phyloP scores from a whole-genome alignment of 2,329 filamentous ascomycete species.

The Paecilomyces niveus region DNA sequence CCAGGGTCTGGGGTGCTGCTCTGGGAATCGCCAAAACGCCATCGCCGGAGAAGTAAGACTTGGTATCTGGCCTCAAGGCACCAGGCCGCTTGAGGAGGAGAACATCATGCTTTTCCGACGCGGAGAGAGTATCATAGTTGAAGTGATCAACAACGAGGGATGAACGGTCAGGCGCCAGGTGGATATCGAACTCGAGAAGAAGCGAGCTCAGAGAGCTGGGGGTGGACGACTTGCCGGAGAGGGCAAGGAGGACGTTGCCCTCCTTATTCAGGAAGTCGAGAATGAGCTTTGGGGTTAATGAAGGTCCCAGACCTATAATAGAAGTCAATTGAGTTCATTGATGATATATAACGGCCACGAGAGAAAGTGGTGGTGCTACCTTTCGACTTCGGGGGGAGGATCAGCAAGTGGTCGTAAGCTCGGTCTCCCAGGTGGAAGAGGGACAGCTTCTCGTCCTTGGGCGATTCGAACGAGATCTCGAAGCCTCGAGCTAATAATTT shows the following conservation, averaged over 20 bases:
- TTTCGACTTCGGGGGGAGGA: conserved; percentile 87
- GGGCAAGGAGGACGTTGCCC: conserved; percentile 82
- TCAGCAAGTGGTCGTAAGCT: conserved; percentile 81
- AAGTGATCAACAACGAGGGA: conserved; percentile 91
- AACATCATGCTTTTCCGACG: conserved; percentile 80
- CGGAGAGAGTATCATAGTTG: conserved; percentile 73
- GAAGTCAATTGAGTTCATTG: conserved; percentile 16
- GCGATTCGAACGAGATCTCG: conserved; percentile 70
- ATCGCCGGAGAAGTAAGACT: conserved; percentile 68
- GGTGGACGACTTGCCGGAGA: conserved; percentile 64
- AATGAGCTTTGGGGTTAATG: conserved; percentile 75
- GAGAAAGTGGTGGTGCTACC: conserved; percentile 43
- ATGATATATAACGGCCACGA: not conserved
- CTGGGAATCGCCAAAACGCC: conserved; percentile 73
- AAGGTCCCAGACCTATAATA: conserved; percentile 68
- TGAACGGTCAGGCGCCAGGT: conserved; percentile 77
- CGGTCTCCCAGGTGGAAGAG: conserved; percentile 83
- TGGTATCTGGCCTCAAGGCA: conserved; percentile 59
- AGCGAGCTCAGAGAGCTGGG: conserved; percentile 69
- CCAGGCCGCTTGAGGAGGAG: conserved; percentile 67
- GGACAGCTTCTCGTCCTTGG: conserved; percentile 68
- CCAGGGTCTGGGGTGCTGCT: conserved; percentile 73
- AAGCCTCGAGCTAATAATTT: conserved; percentile 66
- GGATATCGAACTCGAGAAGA: conserved; percentile 81
- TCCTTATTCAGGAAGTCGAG: conserved; percentile 86